These are phyloP conservation scores for Wickerhamiella nectarea DNA, from an alignment of 805 yeast genomes.

Conservation along the genomic window DNA sequence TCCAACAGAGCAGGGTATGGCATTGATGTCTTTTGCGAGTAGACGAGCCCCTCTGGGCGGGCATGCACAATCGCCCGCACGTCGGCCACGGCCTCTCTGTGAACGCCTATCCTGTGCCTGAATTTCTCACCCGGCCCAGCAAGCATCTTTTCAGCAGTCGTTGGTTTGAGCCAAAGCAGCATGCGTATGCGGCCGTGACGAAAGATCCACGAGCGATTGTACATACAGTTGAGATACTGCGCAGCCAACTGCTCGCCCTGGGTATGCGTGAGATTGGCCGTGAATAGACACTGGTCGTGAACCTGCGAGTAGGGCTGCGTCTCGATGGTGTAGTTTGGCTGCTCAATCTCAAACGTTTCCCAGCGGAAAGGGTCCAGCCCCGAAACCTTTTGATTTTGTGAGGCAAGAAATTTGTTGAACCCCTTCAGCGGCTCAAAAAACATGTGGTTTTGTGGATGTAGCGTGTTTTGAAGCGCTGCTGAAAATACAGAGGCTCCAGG, in stretches of 20 bases:
- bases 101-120: conserved; percentile 51
- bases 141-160: conserved; percentile 47
- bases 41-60: conserved; percentile 4
- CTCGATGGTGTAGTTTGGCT: conserved; percentile 34
- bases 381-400: conserved; percentile 17
- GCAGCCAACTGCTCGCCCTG: conserved; percentile 56
- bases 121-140: conserved; percentile 38
- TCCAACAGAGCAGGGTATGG: conserved; percentile 13
- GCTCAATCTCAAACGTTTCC: conserved; percentile 39
- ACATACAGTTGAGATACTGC: conserved; percentile 62
- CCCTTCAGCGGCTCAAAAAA: conserved; percentile 41
- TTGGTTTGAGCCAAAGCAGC: conserved; percentile 52
- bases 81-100: conserved; percentile 51
- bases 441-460: conserved; percentile 51
- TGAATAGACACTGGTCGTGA: conserved; percentile 41
- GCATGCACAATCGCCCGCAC: conserved; percentile 26
- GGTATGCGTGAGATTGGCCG: conserved; percentile 43
- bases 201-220: conserved; percentile 60
- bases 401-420: conserved; percentile 19
- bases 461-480: conserved; percentile 42
- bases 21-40: conserved; percentile 20
- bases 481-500: conserved; percentile 42
- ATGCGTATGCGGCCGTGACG: conserved; percentile 60
- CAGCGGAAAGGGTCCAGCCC: conserved; percentile 51
- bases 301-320: conserved; percentile 29